Conservation (phyloP, 73 alveolate genomes). For the Symbiodinium pilosum region DNA sequence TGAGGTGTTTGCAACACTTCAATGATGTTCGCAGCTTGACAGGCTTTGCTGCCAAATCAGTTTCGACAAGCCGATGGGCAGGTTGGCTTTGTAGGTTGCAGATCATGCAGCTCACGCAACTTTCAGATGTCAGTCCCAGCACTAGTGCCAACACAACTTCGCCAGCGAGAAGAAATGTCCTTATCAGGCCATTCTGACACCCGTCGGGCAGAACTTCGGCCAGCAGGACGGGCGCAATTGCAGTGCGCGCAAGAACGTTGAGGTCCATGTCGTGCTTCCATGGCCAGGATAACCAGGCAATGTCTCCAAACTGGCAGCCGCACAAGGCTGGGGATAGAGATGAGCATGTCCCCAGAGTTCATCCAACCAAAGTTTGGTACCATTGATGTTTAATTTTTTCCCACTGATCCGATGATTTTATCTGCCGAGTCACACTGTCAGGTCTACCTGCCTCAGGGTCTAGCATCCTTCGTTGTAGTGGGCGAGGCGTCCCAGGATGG, state of each 20-base stretch:
- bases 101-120: too few relatives aligned
- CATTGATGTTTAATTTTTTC: too few relatives aligned
- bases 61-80: not conserved
- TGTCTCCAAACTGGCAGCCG: constrained; percentile 21
- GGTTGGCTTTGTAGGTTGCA: not conserved
- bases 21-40: not conserved
- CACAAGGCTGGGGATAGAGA: not conserved
- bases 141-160: too few relatives aligned
- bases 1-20: too few relatives aligned
- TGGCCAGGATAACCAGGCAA: not conserved
- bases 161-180: not conserved
- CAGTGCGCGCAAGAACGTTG: too few relatives aligned
- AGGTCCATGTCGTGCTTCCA: not conserved
- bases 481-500: not conserved
- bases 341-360: too few relatives aligned
- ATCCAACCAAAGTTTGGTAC: too few relatives aligned
- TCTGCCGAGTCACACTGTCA: not conserved
- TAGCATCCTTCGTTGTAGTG: not conserved
- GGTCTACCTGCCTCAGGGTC: constrained; percentile 17
- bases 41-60: not conserved
- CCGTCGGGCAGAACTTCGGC: not conserved
- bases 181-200: not conserved
- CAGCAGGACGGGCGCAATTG: not conserved
- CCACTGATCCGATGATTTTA: too few relatives aligned
- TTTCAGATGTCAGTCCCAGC: too few relatives aligned